Evolutionary conservation across 768 basidiomycete species (phyloP).

Genomic region (Glaciozyma antarctica): DNA sequence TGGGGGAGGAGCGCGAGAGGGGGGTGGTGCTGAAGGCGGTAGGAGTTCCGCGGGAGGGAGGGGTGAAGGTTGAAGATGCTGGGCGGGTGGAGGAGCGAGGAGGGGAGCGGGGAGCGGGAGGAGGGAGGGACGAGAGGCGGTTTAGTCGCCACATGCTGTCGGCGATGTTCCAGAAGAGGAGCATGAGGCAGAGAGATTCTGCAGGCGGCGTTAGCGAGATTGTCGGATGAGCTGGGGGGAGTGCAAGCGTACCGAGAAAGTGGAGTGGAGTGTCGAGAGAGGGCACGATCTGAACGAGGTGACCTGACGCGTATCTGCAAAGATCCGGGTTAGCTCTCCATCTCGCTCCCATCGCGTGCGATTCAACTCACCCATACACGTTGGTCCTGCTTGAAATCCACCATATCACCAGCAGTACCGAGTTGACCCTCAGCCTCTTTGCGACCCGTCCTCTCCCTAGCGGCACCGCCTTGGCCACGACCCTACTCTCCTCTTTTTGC

Average conservation of each 20-base stretch:
- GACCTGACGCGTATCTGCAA: not conserved
- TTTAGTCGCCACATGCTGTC: constrained; percentile 22
- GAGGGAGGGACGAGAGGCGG: constrained; percentile 20
- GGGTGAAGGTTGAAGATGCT: constrained; percentile 4
- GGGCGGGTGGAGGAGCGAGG: not conserved
- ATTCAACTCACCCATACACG: constrained; percentile 4
- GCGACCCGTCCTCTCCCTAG: constrained; percentile 22
- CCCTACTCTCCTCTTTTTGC: constrained; percentile 14
- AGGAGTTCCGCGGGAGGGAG: not conserved
- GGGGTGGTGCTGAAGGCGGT: not conserved
- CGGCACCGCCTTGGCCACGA: not conserved
- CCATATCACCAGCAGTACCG: constrained; percentile 21
- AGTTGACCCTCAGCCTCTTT: constrained; percentile 21
- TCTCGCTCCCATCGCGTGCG: not conserved
- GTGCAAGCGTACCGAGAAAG: constrained; percentile 1
- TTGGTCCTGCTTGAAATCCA: constrained; percentile 23
- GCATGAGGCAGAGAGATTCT: constrained; percentile 21
- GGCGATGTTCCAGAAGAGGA: constrained; percentile 29
- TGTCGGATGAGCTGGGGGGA: not conserved
- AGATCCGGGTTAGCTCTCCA: too few species aligned
- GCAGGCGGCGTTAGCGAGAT: not conserved
- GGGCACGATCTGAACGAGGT: constrained; percentile 17
- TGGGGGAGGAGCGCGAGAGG: constrained; percentile 23
- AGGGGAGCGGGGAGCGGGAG: constrained; percentile 1
- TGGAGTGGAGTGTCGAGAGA: constrained; percentile 24